Evolutionary conservation across 2,329 filamentous ascomycete species (phyloP).

Genomic region (Biscogniauxia mediterranea): DNA sequence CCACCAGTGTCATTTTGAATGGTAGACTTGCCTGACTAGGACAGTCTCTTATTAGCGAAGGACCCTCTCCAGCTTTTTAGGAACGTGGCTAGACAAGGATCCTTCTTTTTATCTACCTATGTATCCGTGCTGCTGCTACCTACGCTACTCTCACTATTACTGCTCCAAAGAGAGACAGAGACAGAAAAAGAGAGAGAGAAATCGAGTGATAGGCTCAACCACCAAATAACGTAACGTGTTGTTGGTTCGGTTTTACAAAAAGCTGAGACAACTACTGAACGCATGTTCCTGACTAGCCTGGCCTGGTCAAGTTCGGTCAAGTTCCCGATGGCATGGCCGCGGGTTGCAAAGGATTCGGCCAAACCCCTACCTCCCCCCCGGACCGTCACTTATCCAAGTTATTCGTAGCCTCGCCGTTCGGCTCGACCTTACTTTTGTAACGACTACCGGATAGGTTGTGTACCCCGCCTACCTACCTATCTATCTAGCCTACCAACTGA

Average conservation of each 20-base stretch:
- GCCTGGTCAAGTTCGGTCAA: neutral
- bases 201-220: neutral
- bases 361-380: no score
- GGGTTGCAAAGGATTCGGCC: neutral
- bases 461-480: neutral
- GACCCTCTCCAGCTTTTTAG: neutral
- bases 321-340: neutral
- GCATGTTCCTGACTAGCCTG: constrained; percentile 1
- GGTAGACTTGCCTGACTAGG: neutral
- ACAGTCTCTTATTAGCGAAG: neutral
- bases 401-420: neutral
- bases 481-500: neutral
- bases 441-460: neutral
- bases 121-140: neutral
- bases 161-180: neutral
- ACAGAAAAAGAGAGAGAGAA: neutral
- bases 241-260: neutral
- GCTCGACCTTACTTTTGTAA: neutral
- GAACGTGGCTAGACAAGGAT: constrained; percentile 2
- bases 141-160: no score
- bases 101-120: neutral
- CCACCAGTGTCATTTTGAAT: neutral
- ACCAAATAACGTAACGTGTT: neutral
- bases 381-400: neutral
- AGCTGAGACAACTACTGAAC: constrained; percentile 1